A percentile compares a stretch with the other conserved stretches of the same genome.
These are phyloP conservation scores for Thozetella sp. DNA, from an alignment of 495 filamentous ascomycete genomes.

Conservation along the genomic window DNA sequence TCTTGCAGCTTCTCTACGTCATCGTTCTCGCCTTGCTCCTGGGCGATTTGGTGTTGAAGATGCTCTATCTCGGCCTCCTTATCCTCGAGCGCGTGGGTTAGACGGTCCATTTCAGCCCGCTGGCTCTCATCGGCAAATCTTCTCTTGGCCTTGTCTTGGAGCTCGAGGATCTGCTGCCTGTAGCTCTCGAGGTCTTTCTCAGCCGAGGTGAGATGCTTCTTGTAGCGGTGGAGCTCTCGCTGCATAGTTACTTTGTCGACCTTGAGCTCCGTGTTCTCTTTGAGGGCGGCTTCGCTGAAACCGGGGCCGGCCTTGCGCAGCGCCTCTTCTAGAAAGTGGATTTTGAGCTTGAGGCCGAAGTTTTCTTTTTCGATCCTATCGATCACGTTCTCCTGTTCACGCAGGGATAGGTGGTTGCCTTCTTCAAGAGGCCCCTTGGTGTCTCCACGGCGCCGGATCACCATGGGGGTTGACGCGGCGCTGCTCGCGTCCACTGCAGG, in stretches of 20 bases:
- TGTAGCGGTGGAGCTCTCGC: conserved; percentile 79
- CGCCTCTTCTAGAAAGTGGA: conserved; percentile 78
- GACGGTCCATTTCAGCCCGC: conserved; percentile 58
- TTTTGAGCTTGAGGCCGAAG: conserved; percentile 78
- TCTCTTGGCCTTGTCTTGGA: conserved; percentile 76
- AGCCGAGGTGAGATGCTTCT: conserved; percentile 74
- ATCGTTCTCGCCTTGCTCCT: conserved; percentile 37
- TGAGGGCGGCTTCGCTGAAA: conserved; percentile 82
- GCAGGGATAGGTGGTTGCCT: conserved; percentile 85
- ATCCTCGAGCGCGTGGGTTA: conserved; percentile 51
- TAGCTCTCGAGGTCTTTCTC: conserved; percentile 82
- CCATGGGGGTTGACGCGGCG: conserved; percentile 76
- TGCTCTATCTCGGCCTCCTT: conserved; percentile 58
- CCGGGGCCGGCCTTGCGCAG: conserved; percentile 82
- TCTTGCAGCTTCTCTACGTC: conserved; percentile 55
- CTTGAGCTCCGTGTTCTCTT: conserved; percentile 95
- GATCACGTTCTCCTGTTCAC: conserved; percentile 94
- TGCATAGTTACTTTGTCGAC: conserved; percentile 86
- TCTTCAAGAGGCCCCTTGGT: conserved; percentile 67
- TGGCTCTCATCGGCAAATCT: conserved; percentile 67
- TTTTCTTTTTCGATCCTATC: conserved; percentile 95
- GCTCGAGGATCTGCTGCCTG: conserved; percentile 73
- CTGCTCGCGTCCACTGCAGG: conserved; percentile 79
- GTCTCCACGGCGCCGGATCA: conserved; percentile 57
- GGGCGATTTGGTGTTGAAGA: conserved; percentile 50